Evolutionary conservation across 2,329 filamentous ascomycete genomes (phyloP).

Genomic region (Colletotrichum higginsianum): DNA sequence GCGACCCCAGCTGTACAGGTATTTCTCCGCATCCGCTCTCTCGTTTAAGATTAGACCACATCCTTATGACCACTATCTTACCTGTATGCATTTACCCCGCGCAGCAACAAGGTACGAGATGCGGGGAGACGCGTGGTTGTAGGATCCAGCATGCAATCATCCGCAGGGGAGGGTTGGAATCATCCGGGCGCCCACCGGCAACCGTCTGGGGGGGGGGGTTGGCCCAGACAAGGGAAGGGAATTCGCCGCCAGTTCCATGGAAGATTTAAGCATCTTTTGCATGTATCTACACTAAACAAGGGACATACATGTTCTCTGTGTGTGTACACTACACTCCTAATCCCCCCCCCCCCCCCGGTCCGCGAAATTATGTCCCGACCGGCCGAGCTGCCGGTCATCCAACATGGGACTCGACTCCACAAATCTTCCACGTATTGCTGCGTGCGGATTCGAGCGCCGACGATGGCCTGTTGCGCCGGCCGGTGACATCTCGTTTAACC

Average conservation of each 20-base stretch:
- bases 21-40: constrained; percentile 9
- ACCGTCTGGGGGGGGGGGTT: neutral
- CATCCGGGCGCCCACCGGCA: too few relatives aligned
- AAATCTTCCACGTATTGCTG: constrained; percentile 42
- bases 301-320: neutral
- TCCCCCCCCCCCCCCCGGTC: constrained; percentile 5
- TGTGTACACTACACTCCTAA: too few relatives aligned
- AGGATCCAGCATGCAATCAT: constrained; percentile 11
- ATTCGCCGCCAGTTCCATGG: too few relatives aligned
- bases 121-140: constrained; percentile 5
- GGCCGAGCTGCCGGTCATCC: constrained; percentile 15
- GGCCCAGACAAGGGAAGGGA: too few relatives aligned
- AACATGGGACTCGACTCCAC: constrained; percentile 9
- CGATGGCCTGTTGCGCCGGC: constrained; percentile 1
- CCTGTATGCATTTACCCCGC: neutral
- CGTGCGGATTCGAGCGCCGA: neutral
- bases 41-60: neutral
- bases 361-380: constrained; percentile 33
- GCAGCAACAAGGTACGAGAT: constrained; percentile 1
- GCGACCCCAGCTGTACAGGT: neutral
- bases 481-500: neutral
- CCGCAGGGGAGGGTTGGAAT: neutral
- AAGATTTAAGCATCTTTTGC: too few relatives aligned
- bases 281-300: constrained; percentile 5
- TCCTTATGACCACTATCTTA: too few relatives aligned